phyloP scores from a whole-genome alignment of 331 rosid species.

The Pyrus hybrid region DNA sequence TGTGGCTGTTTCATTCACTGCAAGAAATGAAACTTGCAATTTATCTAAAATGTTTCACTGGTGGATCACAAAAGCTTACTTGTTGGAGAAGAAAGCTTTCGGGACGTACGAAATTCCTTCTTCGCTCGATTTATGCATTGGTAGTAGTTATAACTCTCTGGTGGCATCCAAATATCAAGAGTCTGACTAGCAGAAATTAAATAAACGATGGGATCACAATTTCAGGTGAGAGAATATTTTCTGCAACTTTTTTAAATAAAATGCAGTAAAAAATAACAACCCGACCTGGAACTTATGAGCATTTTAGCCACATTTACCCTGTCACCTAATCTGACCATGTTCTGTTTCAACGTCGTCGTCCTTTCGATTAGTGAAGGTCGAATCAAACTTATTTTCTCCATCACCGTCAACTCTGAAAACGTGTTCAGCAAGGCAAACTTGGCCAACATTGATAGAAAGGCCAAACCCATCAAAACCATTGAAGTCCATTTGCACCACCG shows the following conservation, averaged over 20 bases:
- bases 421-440: constrained; percentile 33
- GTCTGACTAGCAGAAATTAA: constrained; percentile 42
- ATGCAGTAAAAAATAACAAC: neutral
- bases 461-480: constrained; percentile 27
- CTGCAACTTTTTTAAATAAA: too few relatives aligned
- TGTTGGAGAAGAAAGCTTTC: neutral
- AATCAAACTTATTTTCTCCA: neutral
- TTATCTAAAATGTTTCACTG: neutral
- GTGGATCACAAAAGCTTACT: neutral
- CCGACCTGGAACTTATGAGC: neutral
- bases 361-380: neutral
- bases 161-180: constrained; percentile 49
- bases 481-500: constrained; percentile 19
- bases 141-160: constrained; percentile 20
- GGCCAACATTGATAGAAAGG: constrained; percentile 20
- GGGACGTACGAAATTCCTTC: constrained; percentile 23
- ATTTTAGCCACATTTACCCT: neutral
- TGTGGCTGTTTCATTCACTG: constrained; percentile 28
- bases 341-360: neutral
- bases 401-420: constrained; percentile 13
- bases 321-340: neutral
- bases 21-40: constrained; percentile 6
- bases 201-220: constrained; percentile 8
- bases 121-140: constrained; percentile 31
- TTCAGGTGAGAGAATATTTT: neutral